Evolutionary conservation across 177 flowering plant species (phyloP).

Genomic region (Vitis hybrid): DNA sequence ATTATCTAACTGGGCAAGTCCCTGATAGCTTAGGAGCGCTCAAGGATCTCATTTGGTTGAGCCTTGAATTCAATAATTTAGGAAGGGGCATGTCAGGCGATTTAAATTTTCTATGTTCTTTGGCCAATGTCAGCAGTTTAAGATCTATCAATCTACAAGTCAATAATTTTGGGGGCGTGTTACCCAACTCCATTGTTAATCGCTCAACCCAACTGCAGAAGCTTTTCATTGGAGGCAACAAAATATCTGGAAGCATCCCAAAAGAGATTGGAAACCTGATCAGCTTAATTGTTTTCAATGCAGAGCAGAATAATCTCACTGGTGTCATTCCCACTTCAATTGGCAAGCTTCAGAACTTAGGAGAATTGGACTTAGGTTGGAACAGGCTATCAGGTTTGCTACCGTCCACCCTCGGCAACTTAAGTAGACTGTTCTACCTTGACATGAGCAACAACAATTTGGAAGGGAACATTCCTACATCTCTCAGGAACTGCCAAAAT

Average conservation of each 20-base stretch:
- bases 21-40: slow-evolving; percentile 9
- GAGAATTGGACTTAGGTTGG: neutral
- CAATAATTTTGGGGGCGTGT: neutral
- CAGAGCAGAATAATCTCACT: slow-evolving; percentile 1
- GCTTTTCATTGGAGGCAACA: slow-evolving; percentile 1
- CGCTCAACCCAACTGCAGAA: slow-evolving; percentile 9
- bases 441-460: neutral
- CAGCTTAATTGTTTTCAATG: neutral
- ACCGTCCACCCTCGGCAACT: slow-evolving; percentile 11
- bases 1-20: slow-evolving; percentile 6
- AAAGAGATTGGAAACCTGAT: slow-evolving; percentile 12
- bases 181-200: neutral
- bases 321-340: slow-evolving; percentile 11
- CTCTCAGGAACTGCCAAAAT: slow-evolving; percentile 2
- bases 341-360: slow-evolving; percentile 14
- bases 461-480: slow-evolving; percentile 8
- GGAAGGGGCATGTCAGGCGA: slow-evolving; percentile 13
- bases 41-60: neutral
- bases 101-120: slow-evolving; percentile 11
- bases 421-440: neutral
- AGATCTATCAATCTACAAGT: neutral
- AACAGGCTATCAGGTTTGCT: slow-evolving; percentile 11
- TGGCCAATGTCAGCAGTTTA: slow-evolving; percentile 11
- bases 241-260: slow-evolving; percentile 17
- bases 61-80: neutral